Percentiles rank a stretch among this genome's conserved stretches.
These are phyloP conservation scores for Aspergillus flavus DNA, from an alignment of 2,329 filamentous ascomycete genomes.

Conservation along the genomic window DNA sequence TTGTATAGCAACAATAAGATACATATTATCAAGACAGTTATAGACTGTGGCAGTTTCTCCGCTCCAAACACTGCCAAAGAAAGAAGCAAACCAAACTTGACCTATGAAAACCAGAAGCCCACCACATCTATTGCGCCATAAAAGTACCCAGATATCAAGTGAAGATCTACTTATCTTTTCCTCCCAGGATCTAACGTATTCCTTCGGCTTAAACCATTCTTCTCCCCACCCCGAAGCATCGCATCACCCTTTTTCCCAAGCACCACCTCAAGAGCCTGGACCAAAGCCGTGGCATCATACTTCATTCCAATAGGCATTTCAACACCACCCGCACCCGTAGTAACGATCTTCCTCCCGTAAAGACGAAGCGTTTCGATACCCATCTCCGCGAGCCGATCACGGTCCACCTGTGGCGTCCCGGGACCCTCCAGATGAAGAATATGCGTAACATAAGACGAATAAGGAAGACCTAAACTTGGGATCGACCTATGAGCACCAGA, in stretches of 20 bases:
- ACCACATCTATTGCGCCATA: neutral
- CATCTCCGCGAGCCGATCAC: constrained; percentile 60
- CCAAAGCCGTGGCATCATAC: constrained; percentile 76
- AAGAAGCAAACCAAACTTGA: neutral
- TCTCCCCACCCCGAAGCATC: constrained; percentile 43
- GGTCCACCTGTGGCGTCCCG: constrained; percentile 71
- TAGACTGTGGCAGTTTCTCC: neutral
- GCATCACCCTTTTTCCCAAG: constrained; percentile 66
- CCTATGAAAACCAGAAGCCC: too few species aligned
- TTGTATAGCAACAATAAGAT: neutral
- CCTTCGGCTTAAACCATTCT: constrained; percentile 54
- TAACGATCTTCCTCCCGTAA: constrained; percentile 65
- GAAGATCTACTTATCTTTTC: constrained; percentile 17
- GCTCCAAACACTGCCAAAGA: neutral
- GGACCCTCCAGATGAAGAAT: constrained; percentile 76
- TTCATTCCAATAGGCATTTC: constrained; percentile 58
- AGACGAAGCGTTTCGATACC: constrained; percentile 78
- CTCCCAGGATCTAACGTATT: constrained; percentile 56
- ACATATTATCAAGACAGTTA: neutral
- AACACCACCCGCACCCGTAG: constrained; percentile 37
- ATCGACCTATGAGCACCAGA: constrained; percentile 4
- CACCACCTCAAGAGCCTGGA: constrained; percentile 75
- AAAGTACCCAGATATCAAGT: neutral
- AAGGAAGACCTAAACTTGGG: constrained; percentile 47
- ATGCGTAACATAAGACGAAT: constrained; percentile 76